Base-by-base conservation (phyloP, 208 protist species). In the Acanthamoeba lenticulata region DNA sequence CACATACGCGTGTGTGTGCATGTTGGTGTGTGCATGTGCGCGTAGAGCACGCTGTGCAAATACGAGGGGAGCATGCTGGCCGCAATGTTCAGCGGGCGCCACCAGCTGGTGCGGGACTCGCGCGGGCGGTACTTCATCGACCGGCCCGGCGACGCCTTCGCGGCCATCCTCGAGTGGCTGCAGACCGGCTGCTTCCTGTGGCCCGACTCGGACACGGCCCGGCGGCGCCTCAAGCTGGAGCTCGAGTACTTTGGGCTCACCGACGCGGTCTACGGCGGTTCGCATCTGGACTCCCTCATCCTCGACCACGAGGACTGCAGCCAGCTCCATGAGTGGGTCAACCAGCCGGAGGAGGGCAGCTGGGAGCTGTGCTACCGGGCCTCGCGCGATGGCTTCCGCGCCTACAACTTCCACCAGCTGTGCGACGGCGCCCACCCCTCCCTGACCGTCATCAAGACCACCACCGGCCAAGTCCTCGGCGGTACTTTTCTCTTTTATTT, bases 301-400 rank as follows among this genome's bases (percentile, higher is more conserved):
- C 74, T 83, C 15, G 74, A 83, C 2, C 74, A 83, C 4, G 74
- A 83, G 15, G 74, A 83, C 24, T 38, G 36, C 40, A 49, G 34
- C 42, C 74, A 83, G 24, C 24, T 83, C 3, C 42, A 52, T n/a
- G 74, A 83, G n/a, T 83, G 74, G 74, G 45, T 19, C 65, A 7
- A 40, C n/a, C n/a, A 1, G 29, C 0, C 34, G 24, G 67, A 7
- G 40, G 74, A 83, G 29, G 74, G 74, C 27, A 34, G 19, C 11
- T 83, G 74, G 74, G 74, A 83, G 6, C 74, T 83, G 42, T 83
- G 74, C 42, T 83, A 83, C 49, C 74, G 74, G 27, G 74, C 38
- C 11, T 44, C 74, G 1, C 21, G 40, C 3, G 74, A 83, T 49
- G 74, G 74, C 3, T 83, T 83, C 42, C 74, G 74, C 5, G 74